These are phyloP conservation scores for Kregervanrija delftensis DNA, from an alignment of 805 yeast genomes.

Conservation along the genomic window DNA sequence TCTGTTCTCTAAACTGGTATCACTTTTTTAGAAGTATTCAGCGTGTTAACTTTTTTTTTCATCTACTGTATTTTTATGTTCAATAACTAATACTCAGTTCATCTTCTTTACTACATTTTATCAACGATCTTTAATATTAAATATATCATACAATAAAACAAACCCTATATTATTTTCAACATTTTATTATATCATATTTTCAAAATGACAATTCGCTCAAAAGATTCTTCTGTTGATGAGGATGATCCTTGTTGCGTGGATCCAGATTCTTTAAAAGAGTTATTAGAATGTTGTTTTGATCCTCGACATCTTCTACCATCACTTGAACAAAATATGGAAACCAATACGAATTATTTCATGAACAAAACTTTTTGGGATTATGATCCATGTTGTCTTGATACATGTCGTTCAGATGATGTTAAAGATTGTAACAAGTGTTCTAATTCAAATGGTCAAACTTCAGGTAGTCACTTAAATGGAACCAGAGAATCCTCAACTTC, in stretches of 20 bases:
- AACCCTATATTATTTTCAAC: too few relatives aligned
- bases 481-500: neutral
- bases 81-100: too few relatives aligned
- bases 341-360: constrained; percentile 1
- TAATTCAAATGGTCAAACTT: neutral
- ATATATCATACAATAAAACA: too few relatives aligned
- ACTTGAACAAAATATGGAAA: neutral
- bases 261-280: constrained; percentile 7
- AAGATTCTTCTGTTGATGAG: neutral
- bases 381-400: constrained; percentile 5
- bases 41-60: too few relatives aligned
- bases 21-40: too few relatives aligned
- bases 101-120: too few relatives aligned
- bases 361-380: constrained; percentile 3
- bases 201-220: too few relatives aligned
- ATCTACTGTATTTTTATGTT: too few relatives aligned
- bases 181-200: too few relatives aligned
- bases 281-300: constrained; percentile 13
- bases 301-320: constrained; percentile 6
- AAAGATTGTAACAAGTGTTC: neutral
- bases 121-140: too few relatives aligned
- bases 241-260: constrained; percentile 4
- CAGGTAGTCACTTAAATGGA: neutral
- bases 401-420: neutral
- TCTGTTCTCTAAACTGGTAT: too few relatives aligned